phyloP scores from a whole-genome alignment of 371 early-diverging fungal genomes.

The Mortierella sp. region DNA sequence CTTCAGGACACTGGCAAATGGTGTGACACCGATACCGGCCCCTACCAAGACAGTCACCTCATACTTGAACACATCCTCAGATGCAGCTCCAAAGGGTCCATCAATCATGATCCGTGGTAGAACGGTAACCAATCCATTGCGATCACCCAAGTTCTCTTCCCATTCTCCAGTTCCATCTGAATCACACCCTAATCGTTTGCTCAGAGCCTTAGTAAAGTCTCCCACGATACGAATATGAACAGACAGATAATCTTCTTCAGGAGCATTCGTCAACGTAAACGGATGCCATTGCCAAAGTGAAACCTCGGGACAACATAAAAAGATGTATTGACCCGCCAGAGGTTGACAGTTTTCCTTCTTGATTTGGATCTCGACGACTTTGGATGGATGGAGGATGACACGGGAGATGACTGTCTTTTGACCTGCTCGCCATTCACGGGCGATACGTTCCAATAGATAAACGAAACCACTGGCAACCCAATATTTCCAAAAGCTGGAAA shows the following conservation, averaged over 20 bases:
- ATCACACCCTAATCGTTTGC: slow-evolving; percentile 71
- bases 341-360: slow-evolving; percentile 66
- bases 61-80: slow-evolving; percentile 87
- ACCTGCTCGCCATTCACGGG: slow-evolving; percentile 77
- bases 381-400: slow-evolving; percentile 70
- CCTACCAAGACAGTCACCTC: slow-evolving; percentile 82
- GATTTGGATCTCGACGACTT: slow-evolving; percentile 78
- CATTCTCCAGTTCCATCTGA: slow-evolving; percentile 58
- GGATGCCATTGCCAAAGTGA: slow-evolving; percentile 84
- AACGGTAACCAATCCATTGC: slow-evolving; percentile 33
- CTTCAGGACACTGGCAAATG: slow-evolving; percentile 54
- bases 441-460: slow-evolving; percentile 77
- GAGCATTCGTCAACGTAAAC: slow-evolving; percentile 89
- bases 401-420: slow-evolving; percentile 72
- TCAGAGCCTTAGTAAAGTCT: slow-evolving; percentile 81
- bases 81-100: slow-evolving; percentile 88
- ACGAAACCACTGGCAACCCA: slow-evolving; percentile 74
- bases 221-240: slow-evolving; percentile 87
- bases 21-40: slow-evolving; percentile 83
- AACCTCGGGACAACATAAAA: slow-evolving; percentile 72
- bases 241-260: slow-evolving; percentile 80
- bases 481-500: slow-evolving; percentile 84
- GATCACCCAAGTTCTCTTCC: slow-evolving; percentile 50
- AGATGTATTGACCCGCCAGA: slow-evolving; percentile 80
- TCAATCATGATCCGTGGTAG: slow-evolving; percentile 80